Evolutionary conservation across 345 rosid species (phyloP), one percentile per base, ranked within the genome.

Genomic region (Hevea brasiliensis): DNA sequence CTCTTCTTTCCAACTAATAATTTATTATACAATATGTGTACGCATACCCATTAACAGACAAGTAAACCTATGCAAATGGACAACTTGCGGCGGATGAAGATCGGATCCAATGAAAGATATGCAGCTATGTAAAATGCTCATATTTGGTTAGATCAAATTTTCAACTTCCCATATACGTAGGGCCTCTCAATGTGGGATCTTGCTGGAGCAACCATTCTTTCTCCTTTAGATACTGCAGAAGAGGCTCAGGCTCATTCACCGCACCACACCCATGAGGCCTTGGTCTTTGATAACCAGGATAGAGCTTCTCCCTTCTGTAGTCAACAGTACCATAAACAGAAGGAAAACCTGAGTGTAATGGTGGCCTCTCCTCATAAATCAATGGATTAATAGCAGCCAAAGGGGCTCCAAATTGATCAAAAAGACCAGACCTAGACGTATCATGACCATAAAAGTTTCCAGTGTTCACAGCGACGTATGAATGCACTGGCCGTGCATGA

Each of bases 221-320:
- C 79, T 90, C 92, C 74, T 91, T 92, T 21, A 92, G 90, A 76
- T 81, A 89, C 71, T 85, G 86, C 82, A 93, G 65, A 80, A 89
- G 90, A 32, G 90, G 89, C 80, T 82, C 82, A 1, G 93, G 92
- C 74, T 90, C 88, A 9, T 85, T 78, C 69, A 61, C 68, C 6
- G 74, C 70, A 2, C 87, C 86, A 29, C 87, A 88, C 23, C 85
- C 89, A 27, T 84, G 82, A 18, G 71, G 82, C 40, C 77, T 79
- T 18, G 81, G 79, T 68, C 83, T 77, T 71, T 85, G 89, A 79
- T 86, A 84, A 73, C 84, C 87, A 59, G 62, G 83, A 68, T 72
- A 47, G 11, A 75, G 75, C 47, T 77, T 87, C 75, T 85, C 85
- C 77, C 76, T 82, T 73, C 81, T 82, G n/a, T 72, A 72, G 10